Evolutionary conservation across 306 rosid species (phyloP).

Genomic region (Trifolium pratense): DNA sequence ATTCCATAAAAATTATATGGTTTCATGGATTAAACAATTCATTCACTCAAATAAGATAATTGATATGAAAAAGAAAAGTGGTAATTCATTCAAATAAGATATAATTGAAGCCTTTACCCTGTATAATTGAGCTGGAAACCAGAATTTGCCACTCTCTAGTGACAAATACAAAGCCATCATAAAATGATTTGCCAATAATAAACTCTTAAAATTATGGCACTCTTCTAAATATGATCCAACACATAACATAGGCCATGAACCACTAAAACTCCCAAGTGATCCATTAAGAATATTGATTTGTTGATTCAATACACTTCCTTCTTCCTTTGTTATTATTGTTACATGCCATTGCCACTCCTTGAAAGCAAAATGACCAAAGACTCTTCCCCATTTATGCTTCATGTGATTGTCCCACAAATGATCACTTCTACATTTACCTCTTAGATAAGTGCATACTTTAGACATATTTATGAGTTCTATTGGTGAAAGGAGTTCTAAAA

Average conservation of each 20-base stretch:
- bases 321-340: slow-evolving; percentile 45
- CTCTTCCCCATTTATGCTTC: slow-evolving; percentile 61
- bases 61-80: too few species aligned
- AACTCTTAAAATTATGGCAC: slow-evolving; percentile 28
- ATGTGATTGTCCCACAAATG: slow-evolving; percentile 65
- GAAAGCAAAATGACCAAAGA: slow-evolving; percentile 55
- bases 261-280: slow-evolving; percentile 45
- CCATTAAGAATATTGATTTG: slow-evolving; percentile 39
- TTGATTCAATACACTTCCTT: slow-evolving; percentile 31
- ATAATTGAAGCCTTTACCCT: slow-evolving; percentile 43
- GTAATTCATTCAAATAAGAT: background rate
- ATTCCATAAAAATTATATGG: too few species aligned
- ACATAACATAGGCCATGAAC: slow-evolving; percentile 46
- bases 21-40: too few species aligned
- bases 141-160: slow-evolving; percentile 62
- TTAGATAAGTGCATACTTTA: slow-evolving; percentile 54
- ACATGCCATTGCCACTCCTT: slow-evolving; percentile 60
- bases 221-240: slow-evolving; percentile 47
- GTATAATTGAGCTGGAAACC: slow-evolving; percentile 85
- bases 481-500: slow-evolving; percentile 68
- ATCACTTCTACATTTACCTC: slow-evolving; percentile 59
- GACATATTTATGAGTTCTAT: slow-evolving; percentile 55
- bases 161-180: slow-evolving; percentile 63
- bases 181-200: slow-evolving; percentile 45
- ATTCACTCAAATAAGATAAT: too few species aligned